Base-by-base conservation (phyloP, 164 flowering plant genomes). In the Stephania cephalantha region DNA sequence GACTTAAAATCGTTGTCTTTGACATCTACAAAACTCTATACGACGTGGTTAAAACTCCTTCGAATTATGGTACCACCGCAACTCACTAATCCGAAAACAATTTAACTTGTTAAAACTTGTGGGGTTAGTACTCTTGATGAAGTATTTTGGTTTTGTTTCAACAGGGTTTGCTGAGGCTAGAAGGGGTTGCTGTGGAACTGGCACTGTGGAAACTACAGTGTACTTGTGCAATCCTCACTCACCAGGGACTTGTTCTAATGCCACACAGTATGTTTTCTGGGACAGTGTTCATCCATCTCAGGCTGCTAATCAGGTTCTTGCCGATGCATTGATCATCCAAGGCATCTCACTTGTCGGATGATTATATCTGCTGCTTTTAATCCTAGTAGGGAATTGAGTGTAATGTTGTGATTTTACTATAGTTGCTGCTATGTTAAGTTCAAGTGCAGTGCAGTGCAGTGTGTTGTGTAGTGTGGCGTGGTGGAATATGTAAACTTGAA, bases 211-310 rank as follows among this genome's bases (percentile, higher is more conserved):
- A 85, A 89, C 95, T 2, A 89, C 94, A 12, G 45, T 81, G 6
- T 67, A 90, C 12, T 72, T 95, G 78, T 95, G 99, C 87, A 94
- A 95, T 77, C 86, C 87, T 0, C 86, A 87, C 78, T 85, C 98
- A 0, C 70, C 78, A 9, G 98, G 99, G 48, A 95, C 99, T 31
- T 95, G 98, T 64, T 52, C 80, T 9, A 94, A 95, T 78, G 98
- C 99, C 11, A 87, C 90, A 7, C 83, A 89, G 69, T 92, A 89
- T 69, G 97, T 93, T 75, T 95, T 95, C 77, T 95, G 90, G 89
- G 99, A 95, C 84, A 83, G 87, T 70, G 97, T 95, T 35, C 99
- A 95, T 80, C 99, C 97, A n/a, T 89, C 97, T 69, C 83, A 94
- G 71, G 97, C 95, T 30, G 90, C 99, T 18, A 94, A 96, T 76